A percentile compares a stretch with the other conserved stretches of the same genome.
Evolutionary conservation across 345 rosid species (phyloP).

Genomic region (Euphorbia tirucalli): DNA sequence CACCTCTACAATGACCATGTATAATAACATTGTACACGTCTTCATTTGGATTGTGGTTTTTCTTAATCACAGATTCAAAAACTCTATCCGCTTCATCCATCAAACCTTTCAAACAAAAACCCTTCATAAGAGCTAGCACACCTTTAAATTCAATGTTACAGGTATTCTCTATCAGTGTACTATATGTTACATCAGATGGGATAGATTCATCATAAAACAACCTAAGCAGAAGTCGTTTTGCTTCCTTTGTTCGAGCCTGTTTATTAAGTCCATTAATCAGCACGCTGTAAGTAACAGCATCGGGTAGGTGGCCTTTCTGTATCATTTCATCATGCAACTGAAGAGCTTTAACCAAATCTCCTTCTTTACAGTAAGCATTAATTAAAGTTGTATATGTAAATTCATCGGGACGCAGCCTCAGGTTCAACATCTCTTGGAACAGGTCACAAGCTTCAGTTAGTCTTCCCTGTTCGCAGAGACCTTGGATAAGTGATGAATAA

Average conservation of each 20-base stretch:
- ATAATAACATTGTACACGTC: slow-evolving; percentile 69
- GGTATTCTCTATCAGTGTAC: slow-evolving; percentile 71
- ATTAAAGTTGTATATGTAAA: slow-evolving; percentile 72
- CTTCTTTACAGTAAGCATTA: slow-evolving; percentile 69
- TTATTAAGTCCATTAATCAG: slow-evolving; percentile 86
- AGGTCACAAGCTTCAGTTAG: slow-evolving; percentile 68
- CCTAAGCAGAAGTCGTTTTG: slow-evolving; percentile 76
- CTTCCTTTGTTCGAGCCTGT: slow-evolving; percentile 79
- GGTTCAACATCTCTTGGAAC: slow-evolving; percentile 62
- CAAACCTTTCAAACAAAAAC: slow-evolving; percentile 91
- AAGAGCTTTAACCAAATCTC: slow-evolving; percentile 53
- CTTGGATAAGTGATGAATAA: slow-evolving; percentile 70
- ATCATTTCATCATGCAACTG: slow-evolving; percentile 77
- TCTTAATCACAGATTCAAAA: slow-evolving; percentile 64
- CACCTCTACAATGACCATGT: slow-evolving; percentile 76
- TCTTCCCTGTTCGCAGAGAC: slow-evolving; percentile 66
- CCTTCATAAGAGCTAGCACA: slow-evolving; percentile 67
- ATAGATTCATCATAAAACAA: slow-evolving; percentile 69
- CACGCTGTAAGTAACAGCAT: slow-evolving; percentile 83
- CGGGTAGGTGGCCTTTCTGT: slow-evolving; percentile 67
- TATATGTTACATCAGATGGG: slow-evolving; percentile 60
- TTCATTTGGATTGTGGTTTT: slow-evolving; percentile 57
- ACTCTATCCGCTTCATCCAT: slow-evolving; percentile 77
- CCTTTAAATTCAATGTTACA: slow-evolving; percentile 57
- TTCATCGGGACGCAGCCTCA: slow-evolving; percentile 60